Base-by-base conservation (phyloP, 495 filamentous ascomycete species). In the Podospora didyma region DNA sequence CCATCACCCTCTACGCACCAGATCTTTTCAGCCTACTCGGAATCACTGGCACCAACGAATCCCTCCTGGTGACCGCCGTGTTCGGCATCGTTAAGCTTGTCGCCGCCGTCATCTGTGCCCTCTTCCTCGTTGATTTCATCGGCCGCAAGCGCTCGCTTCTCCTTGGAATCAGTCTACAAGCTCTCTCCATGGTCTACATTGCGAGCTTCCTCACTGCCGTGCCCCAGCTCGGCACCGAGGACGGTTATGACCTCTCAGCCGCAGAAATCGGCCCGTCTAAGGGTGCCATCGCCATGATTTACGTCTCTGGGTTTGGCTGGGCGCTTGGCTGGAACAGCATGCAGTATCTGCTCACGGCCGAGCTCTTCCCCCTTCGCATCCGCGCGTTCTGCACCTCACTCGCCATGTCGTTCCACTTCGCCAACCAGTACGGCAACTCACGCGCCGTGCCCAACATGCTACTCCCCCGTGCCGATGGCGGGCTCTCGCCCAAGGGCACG, bases 251-350 rank as follows among this genome's bases (percentile, higher is more conserved):
- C 20, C 53, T 74, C 2, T 62, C 63, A n/a, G 28, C 71, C 39
- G 53, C 61, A 11, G 51, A 73, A 35, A 51, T 73, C 59, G 46
- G 53, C 0, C 71, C 75, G 5, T 80, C 80, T 46, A 69, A 74
- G 45, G 84, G 76, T 34, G 85, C 81, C 16, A 80, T 88, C 55
- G 82, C 79, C 24, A 83, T 85, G 80, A 86, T 89, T 50, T 89
- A 84, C 58, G 35, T 89, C 42, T 84, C 79, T 0, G 85, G 84
- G 2, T 68, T 81, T 16, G 85, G 87, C 2, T 90, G 87, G 86
- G 86, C 86, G 0, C 72, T 89, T 0, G 87, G 87, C 48, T 90
- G 86, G 85, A 89, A 89, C 63, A 79, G 75, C 4, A 87, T 89
- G 75, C 88, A 88, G 62, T 92, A 89, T 56, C 78, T 92, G 1